Evolutionary conservation across 139 green algal species (phyloP).

Genomic region (Parachlorella kessleri): DNA sequence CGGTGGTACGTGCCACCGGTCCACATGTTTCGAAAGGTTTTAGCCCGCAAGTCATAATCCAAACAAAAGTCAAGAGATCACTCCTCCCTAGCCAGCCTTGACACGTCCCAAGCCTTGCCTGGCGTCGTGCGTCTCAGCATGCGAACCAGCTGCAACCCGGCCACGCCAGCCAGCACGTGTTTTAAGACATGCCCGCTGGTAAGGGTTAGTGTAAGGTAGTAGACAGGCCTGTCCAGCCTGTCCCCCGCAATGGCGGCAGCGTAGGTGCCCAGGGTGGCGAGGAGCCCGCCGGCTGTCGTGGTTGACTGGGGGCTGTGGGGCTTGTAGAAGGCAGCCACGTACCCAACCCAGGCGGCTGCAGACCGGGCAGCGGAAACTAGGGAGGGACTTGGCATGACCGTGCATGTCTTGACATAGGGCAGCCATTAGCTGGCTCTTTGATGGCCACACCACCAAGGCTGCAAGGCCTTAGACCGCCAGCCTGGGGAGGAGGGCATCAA

Average conservation of each 20-base stretch:
- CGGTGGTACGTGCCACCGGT: too few relatives aligned
- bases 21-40: too few relatives aligned
- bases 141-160: background rate
- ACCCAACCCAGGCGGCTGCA: background rate
- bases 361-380: too few relatives aligned
- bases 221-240: background rate
- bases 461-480: background rate
- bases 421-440: background rate
- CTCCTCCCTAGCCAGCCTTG: too few relatives aligned
- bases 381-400: too few relatives aligned
- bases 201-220: background rate
- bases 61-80: too few relatives aligned
- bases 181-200: conserved; percentile 6
- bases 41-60: too few relatives aligned
- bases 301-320: background rate
- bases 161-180: conserved; percentile 5
- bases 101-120: too few relatives aligned
- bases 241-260: background rate
- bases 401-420: background rate
- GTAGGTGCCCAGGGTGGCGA: background rate
- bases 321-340: background rate
- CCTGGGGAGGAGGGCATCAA: background rate
- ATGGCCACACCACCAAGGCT: background rate
- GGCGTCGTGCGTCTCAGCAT: too few relatives aligned
- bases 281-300: background rate